phyloP scores from a whole-genome alignment of 352 stramenopile species.

The Phytophthora aleatoria region DNA sequence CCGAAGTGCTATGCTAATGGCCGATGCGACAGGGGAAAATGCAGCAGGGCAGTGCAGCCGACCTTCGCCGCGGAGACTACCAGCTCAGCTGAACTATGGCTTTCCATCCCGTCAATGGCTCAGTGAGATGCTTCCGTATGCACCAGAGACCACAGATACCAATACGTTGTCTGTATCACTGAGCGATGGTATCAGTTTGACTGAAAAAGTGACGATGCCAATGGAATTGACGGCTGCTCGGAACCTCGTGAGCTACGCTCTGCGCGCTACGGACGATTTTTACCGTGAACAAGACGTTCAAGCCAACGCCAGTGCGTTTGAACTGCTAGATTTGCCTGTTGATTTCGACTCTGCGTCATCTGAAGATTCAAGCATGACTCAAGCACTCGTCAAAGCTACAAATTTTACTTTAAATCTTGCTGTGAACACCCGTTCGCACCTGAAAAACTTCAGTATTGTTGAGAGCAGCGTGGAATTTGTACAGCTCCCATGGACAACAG shows the following conservation, averaged over 20 bases:
- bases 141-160: slow-evolving; percentile 20
- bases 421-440: slow-evolving; percentile 30
- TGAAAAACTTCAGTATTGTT: slow-evolving; percentile 37
- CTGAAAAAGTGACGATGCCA: slow-evolving; percentile 22
- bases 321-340: slow-evolving; percentile 21
- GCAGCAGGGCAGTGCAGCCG: slow-evolving; percentile 36
- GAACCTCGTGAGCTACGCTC: slow-evolving; percentile 33
- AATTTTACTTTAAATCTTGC: slow-evolving; percentile 31
- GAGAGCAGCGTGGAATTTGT: slow-evolving; percentile 45
- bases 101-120: slow-evolving; percentile 62
- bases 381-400: slow-evolving; percentile 31
- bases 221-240: slow-evolving; percentile 33
- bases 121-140: slow-evolving; percentile 34
- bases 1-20: slow-evolving; percentile 35
- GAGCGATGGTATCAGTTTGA: not conserved
- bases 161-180: slow-evolving; percentile 38
- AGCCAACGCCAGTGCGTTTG: slow-evolving; percentile 33
- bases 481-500: slow-evolving; percentile 28
- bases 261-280: slow-evolving; percentile 51
- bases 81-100: slow-evolving; percentile 50
- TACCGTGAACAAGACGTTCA: slow-evolving; percentile 38
- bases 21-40: slow-evolving; percentile 27
- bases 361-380: slow-evolving; percentile 25
- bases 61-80: slow-evolving; percentile 49
- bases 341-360: slow-evolving; percentile 17